Evolutionary conservation across 495 filamentous ascomycete species (phyloP).

Genomic region (Neurospora hispaniola): DNA sequence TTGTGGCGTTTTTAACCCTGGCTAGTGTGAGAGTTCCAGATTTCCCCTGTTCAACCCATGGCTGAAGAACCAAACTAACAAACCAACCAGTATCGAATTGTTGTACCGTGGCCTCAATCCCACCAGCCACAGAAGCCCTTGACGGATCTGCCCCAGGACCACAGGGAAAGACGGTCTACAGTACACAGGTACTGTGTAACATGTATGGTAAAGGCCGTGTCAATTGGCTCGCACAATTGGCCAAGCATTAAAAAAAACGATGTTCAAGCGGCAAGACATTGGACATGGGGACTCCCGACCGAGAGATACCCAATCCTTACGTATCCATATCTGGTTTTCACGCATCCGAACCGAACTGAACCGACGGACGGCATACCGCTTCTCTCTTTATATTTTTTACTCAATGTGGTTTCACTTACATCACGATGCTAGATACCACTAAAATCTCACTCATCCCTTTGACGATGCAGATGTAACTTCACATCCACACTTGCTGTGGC

Average conservation of each 20-base stretch:
- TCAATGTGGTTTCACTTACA: not conserved
- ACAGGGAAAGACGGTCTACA: not conserved
- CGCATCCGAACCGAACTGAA: not conserved
- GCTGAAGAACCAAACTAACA: no score
- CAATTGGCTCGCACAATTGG: no score
- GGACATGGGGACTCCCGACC: not conserved
- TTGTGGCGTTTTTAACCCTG: no score
- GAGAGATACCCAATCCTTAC: not conserved
- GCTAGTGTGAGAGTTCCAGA: no score
- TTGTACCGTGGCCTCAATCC: not conserved
- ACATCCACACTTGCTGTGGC: no score
- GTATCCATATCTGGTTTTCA: not conserved
- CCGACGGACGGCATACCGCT: not conserved
- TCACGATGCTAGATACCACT: not conserved
- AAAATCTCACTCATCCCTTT: no score
- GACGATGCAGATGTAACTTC: no score
- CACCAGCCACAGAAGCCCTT: not conserved
- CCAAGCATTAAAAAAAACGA: not conserved
- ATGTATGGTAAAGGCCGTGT: not conserved
- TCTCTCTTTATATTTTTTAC: no score
- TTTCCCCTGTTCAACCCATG: no score
- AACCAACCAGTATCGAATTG: no score
- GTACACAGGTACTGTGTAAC: no score
- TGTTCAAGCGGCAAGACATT: not conserved
- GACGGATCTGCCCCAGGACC: not conserved